Evolutionary conservation across 1,284 basidiomycete species (phyloP), one percentile per base, ranked within the genome.

Genomic region (Rhodotorula sp.): DNA sequence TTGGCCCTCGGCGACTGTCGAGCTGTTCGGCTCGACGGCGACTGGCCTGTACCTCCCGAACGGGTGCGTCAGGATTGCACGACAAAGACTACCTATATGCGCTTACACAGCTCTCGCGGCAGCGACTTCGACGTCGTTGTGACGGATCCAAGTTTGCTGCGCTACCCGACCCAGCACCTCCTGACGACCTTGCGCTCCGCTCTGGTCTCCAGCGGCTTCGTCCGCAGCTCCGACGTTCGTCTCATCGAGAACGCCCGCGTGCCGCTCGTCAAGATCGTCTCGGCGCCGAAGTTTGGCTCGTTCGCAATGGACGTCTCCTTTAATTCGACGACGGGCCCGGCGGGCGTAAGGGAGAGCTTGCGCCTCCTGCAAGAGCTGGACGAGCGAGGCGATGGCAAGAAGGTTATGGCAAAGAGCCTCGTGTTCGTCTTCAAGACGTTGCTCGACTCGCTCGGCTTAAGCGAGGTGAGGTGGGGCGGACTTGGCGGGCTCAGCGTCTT

Each of bases 101-200:
- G 19, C 41, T 49, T 27, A 27, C 12, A 42, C 8, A n/a, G 21
- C n/a, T n/a, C 16, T 1, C 17, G 4, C 42, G 1, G 34, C 56
- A 68, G 67, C 17, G 68, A 70, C 61, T 53, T 70, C 19, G 68
- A 70, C 44, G 27, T 70, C 19, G 68, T 70, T 23, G 17, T 66
- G 14, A 12, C 27, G 5, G 44, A 60, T 34, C 19, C n/a, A 3
- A 17, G 19, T 7, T 23, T 52, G 8, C 13, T 21, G 13, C 8
- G 12, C 4, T 14, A 12, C 49, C 17, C 61, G 17, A 63, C 54
- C 3, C 7, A 27, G 42, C 8, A 8, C 3, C 21, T 58, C n/a
- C 60, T 57, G 7, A 4, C 27, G 21, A 44, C 56, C 10, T 55
- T 65, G 23, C 14, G 27, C 4, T 2, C 9, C 27, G 60, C 64